Percentiles rank a stretch among this genome's conserved stretches.
phyloP scores from a whole-genome alignment of 306 rosid species.

The Rosa chinensis region DNA sequence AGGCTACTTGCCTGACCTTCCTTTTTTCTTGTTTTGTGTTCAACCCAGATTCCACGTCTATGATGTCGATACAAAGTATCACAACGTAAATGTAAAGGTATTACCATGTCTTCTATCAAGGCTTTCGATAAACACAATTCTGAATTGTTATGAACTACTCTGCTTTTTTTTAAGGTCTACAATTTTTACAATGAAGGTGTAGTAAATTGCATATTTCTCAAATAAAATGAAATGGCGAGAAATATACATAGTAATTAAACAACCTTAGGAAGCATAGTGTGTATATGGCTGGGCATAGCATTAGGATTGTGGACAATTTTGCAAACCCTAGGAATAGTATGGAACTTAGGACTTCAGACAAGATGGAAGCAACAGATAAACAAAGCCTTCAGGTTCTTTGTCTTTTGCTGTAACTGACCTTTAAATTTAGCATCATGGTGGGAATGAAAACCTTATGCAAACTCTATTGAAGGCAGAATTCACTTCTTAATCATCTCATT shows the following conservation, averaged over 20 bases:
- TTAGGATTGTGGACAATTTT: too few relatives aligned
- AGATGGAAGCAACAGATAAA: too few relatives aligned
- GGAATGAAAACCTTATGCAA: too few relatives aligned
- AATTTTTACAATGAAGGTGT: background rate
- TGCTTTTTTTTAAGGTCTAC: background rate
- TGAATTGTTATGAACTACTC: background rate
- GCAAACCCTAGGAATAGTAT: too few relatives aligned
- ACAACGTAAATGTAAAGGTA: slow-evolving; percentile 63
- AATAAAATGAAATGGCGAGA: background rate
- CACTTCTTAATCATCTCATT: background rate
- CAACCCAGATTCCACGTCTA: slow-evolving; percentile 64
- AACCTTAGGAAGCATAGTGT: too few relatives aligned
- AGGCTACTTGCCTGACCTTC: background rate
- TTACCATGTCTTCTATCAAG: slow-evolving; percentile 18
- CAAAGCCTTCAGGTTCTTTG: too few relatives aligned
- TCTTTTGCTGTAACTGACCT: too few relatives aligned
- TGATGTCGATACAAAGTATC: slow-evolving; percentile 72
- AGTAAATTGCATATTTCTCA: too few relatives aligned
- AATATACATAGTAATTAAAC: background rate
- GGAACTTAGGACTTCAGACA: too few relatives aligned
- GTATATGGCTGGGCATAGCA: too few relatives aligned
- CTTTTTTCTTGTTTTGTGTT: slow-evolving; percentile 17
- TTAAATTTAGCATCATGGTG: too few relatives aligned
- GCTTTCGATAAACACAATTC: background rate
- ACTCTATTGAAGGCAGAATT: too few relatives aligned